These are phyloP conservation scores for Tolypocladium ovalisporum DNA, from an alignment of 2,329 filamentous ascomycete genomes.

Conservation along the genomic window DNA sequence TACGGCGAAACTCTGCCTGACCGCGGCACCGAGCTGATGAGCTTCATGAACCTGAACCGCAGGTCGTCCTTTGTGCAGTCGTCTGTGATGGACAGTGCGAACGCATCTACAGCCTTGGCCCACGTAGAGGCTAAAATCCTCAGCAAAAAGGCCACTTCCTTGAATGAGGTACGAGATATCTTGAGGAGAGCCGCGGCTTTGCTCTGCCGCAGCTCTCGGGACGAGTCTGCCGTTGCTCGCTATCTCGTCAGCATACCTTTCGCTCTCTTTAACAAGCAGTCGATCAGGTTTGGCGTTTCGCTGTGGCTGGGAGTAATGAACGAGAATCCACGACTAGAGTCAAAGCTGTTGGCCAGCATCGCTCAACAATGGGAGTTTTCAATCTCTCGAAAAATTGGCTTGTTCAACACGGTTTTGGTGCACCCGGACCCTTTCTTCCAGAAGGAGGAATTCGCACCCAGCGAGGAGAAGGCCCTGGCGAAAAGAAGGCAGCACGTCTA, in stretches of 20 bases:
- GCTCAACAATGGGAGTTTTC: conserved; percentile 85
- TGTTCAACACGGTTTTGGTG: conserved; percentile 66
- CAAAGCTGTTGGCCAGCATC: conserved; percentile 76
- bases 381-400: conserved; percentile 63
- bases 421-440: conserved; percentile 83
- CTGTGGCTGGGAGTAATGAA: conserved; percentile 96
- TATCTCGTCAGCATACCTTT: conserved; percentile 91
- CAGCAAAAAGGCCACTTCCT: conserved; percentile 56
- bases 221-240: conserved; percentile 70
- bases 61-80: conserved; percentile 40
- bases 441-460: conserved; percentile 87
- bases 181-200: conserved; percentile 77
- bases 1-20: conserved; percentile 69
- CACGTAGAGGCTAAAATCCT: conserved; percentile 63
- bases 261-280: conserved; percentile 83
- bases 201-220: conserved; percentile 65
- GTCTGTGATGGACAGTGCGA: conserved; percentile 42
- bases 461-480: conserved; percentile 63
- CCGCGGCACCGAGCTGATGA: conserved; percentile 55
- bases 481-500: conserved; percentile 71
- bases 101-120: conserved; percentile 54
- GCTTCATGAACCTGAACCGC: conserved; percentile 44
- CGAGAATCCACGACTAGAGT: conserved; percentile 81
- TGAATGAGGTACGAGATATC: conserved; percentile 68
- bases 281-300: conserved; percentile 89